Evolutionary conservation across 345 rosid genomes (phyloP).

Genomic region (Gossypium anomalum): DNA sequence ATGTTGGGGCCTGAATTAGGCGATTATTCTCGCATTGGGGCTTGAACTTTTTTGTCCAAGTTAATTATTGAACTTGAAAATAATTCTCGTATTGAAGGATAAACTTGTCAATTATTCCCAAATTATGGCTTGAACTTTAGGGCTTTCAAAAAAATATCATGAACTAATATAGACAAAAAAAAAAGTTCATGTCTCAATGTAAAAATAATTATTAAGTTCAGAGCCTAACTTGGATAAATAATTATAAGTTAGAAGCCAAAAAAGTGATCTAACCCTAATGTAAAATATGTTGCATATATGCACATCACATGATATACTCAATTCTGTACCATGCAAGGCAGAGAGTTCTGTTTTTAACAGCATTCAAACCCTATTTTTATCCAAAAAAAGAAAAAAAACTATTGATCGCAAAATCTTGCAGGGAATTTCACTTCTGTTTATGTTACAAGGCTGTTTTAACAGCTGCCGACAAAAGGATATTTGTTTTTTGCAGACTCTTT

Average conservation of each 20-base stretch:
- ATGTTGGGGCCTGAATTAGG: no score
- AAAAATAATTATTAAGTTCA: no score
- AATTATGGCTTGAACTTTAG: no score
- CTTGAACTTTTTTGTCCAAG: no score
- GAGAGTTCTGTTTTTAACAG: neutral
- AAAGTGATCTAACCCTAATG: neutral
- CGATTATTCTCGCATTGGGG: accelerated
- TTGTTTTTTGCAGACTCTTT: neutral
- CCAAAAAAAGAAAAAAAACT: neutral
- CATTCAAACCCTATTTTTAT: neutral
- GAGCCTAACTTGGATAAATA: no score
- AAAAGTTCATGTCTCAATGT: no score
- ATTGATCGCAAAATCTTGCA: constrained; percentile 1
- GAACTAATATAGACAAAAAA: no score
- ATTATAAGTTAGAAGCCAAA: no score
- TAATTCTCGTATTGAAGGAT: no score
- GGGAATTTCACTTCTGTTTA: constrained; percentile 2
- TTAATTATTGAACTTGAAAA: no score
- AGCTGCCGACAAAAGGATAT: neutral
- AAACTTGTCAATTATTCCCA: no score
- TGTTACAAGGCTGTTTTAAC: neutral
- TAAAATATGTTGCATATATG: neutral
- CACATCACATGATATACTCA: neutral
- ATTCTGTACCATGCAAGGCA: neutral
- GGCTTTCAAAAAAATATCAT: no score